Evolutionary conservation across 1,139 yeast species (phyloP).

Genomic region (Geotrichum macrosporum): DNA sequence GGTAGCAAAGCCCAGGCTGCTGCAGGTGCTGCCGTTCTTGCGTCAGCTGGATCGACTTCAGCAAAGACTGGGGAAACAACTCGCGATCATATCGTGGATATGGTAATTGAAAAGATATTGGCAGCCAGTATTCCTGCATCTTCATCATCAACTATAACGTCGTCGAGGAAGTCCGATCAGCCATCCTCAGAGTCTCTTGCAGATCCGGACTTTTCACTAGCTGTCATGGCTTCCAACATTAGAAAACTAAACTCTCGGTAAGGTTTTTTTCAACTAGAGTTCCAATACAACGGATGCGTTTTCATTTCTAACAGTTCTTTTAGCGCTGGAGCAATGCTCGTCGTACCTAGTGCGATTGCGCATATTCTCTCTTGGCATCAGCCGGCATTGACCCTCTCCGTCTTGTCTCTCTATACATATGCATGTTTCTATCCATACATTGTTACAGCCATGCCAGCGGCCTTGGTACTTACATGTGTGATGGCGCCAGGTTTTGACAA

Average conservation of each 20-base stretch:
- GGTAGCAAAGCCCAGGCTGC: background rate
- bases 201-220: slow-evolving; percentile 19
- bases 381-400: slow-evolving; percentile 33
- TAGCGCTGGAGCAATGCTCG: slow-evolving; percentile 11
- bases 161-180: too few relatives aligned
- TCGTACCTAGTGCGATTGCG: slow-evolving; percentile 17
- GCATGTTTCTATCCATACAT: slow-evolving; percentile 61
- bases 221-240: slow-evolving; percentile 20
- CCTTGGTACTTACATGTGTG: slow-evolving; percentile 53
- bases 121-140: slow-evolving; percentile 10
- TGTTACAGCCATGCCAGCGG: slow-evolving; percentile 58
- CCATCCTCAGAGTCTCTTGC: background rate
- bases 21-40: background rate
- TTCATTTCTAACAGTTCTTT: background rate
- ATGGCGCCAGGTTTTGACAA: slow-evolving; percentile 67
- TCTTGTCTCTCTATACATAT: slow-evolving; percentile 34
- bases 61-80: slow-evolving; percentile 1
- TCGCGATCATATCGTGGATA: slow-evolving; percentile 19
- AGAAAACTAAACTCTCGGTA: slow-evolving; percentile 20
- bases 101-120: slow-evolving; percentile 19
- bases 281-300: too few relatives aligned
- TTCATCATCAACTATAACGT: background rate
- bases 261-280: too few relatives aligned
- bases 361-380: slow-evolving; percentile 22
- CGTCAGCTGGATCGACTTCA: background rate